Conservation (phyloP, 2,329 filamentous ascomycete species). For the Cephalotrichum gorgonifer region DNA sequence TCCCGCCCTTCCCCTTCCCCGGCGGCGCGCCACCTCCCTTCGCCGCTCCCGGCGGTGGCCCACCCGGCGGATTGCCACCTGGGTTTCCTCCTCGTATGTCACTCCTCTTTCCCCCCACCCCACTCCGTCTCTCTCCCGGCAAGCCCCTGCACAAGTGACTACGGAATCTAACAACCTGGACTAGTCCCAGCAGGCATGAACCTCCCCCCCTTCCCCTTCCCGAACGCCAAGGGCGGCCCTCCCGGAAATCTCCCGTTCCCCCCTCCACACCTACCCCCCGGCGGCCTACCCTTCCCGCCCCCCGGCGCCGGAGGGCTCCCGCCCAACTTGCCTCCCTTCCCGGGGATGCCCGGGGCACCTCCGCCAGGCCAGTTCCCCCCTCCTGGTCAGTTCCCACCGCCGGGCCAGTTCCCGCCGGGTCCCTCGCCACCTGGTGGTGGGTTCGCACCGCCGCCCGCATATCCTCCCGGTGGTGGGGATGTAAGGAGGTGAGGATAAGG, state of each 20-base stretch:
- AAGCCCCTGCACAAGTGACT: too few relatives aligned
- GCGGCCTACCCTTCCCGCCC: slow-evolving; percentile 32
- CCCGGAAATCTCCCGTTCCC: slow-evolving; percentile 6
- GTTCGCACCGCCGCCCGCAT: slow-evolving; percentile 10
- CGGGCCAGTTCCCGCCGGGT: slow-evolving; percentile 13
- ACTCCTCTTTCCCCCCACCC: neutral
- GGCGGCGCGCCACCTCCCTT: slow-evolving; percentile 52
- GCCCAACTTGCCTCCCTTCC: slow-evolving; percentile 13
- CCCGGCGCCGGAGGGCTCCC: slow-evolving; percentile 16
- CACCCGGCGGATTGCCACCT: slow-evolving; percentile 19
- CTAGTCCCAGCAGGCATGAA: neutral
- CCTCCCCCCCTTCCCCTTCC: slow-evolving; percentile 26
- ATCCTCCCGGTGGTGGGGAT: slow-evolving; percentile 11
- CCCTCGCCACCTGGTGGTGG: slow-evolving; percentile 4
- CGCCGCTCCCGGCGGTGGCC: slow-evolving; percentile 17
- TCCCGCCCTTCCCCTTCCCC: slow-evolving; percentile 53
- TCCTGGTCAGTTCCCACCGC: slow-evolving; percentile 10
- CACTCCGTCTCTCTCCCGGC: too few relatives aligned
- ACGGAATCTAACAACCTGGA: neutral
- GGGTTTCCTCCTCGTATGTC: slow-evolving; percentile 46
- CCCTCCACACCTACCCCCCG: slow-evolving; percentile 26
- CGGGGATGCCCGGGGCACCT: slow-evolving; percentile 20
- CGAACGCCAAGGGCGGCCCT: slow-evolving; percentile 26
- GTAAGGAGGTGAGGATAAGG: neutral
- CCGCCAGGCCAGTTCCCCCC: slow-evolving; percentile 11